Conservation (phyloP, 208 protist species). For the Trypanosoma lewisi region DNA sequence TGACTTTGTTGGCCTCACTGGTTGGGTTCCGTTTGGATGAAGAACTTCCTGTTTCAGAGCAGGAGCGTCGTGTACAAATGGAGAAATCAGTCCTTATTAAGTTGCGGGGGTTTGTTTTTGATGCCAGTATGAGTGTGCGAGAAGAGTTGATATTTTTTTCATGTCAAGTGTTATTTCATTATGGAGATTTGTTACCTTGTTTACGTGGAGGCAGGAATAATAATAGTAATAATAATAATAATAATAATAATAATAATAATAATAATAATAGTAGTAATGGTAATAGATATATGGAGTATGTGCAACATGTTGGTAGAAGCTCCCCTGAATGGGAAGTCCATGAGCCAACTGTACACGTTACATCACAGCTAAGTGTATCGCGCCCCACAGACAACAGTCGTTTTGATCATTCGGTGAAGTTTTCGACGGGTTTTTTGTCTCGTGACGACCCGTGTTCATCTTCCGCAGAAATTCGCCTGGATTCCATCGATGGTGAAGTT, state of each 20-base stretch:
- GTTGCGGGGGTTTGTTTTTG: slow-evolving; percentile 71
- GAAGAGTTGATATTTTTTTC: slow-evolving; percentile 87
- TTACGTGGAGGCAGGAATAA: slow-evolving; percentile 24
- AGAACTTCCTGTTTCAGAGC: slow-evolving; percentile 47
- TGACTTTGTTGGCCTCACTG: slow-evolving; percentile 79
- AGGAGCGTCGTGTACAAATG: slow-evolving; percentile 76
- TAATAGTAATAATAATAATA: slow-evolving; percentile 27
- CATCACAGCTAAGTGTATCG: slow-evolving; percentile 68
- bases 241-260: slow-evolving; percentile 21
- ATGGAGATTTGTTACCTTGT: slow-evolving; percentile 29
- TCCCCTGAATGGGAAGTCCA: slow-evolving; percentile 48
- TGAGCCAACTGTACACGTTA: slow-evolving; percentile 73
- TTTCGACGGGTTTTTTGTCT: slow-evolving; percentile 50
- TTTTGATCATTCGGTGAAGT: slow-evolving; percentile 72
- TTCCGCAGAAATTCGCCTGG: slow-evolving; percentile 26
- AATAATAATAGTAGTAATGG: slow-evolving; percentile 19
- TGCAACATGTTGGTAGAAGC: slow-evolving; percentile 38
- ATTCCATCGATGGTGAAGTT: slow-evolving; percentile 25
- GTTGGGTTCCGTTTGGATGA: slow-evolving; percentile 59
- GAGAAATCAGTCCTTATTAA: slow-evolving; percentile 86
- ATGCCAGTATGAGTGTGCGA: slow-evolving; percentile 84
- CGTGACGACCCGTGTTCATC: slow-evolving; percentile 46
- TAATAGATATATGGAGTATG: slow-evolving; percentile 47
- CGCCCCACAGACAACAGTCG: slow-evolving; percentile 77
- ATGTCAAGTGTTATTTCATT: slow-evolving; percentile 69